Evolutionary conservation across 768 basidiomycete genomes (phyloP), one percentile per base, ranked within the genome.

Genomic region (Sporobolomyces roseus): DNA sequence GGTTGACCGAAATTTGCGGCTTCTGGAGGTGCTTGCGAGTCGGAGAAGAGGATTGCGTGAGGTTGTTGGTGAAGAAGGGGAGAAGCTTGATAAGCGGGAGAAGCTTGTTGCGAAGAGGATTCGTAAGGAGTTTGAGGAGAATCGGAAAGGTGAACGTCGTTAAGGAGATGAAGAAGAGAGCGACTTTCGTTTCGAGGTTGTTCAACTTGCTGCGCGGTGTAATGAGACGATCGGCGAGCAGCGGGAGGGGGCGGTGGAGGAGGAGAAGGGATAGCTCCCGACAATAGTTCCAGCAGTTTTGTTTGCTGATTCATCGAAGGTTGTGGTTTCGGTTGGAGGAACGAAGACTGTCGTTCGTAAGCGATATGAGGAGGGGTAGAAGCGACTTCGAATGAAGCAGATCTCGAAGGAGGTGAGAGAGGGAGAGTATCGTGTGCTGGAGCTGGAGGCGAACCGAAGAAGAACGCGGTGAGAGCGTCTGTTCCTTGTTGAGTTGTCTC

Each of bases 391-490:
- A 29, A 49, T 10, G 61, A 61, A n/a, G 33, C 46, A 21, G 43
- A 62, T 36, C 45, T 48, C n/a, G 66, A 16, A 10, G 53, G 66
- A 10, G 48, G 61, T 10, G 53, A 36, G 2, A 36, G 61, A 21
- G 55, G 56, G 19, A 54, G 13, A 43, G 52, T 30, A 29, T 32
- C 13, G n/a, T 35, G 32, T 17, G 51, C 30, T 53, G 53, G 2
- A 3, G 45, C 25, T 1, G 61, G 32, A 0, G 54, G 61, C 25
- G 54, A 51, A 51, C 71, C 74, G 33, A 77, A 74, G 71, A 74
- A 77, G 45, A 74, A 45, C 3, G 68, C 75, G 32, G 69, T 65
- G 4, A 74, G 55, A 21, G 71, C 74, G 29, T 67, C 63, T 0
- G 55, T 72, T 17, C 74, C 70, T 41, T 71, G 63, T 49, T 74